phyloP scores from a whole-genome alignment of 164 flowering plant species.

The Taxillus chinensis region DNA sequence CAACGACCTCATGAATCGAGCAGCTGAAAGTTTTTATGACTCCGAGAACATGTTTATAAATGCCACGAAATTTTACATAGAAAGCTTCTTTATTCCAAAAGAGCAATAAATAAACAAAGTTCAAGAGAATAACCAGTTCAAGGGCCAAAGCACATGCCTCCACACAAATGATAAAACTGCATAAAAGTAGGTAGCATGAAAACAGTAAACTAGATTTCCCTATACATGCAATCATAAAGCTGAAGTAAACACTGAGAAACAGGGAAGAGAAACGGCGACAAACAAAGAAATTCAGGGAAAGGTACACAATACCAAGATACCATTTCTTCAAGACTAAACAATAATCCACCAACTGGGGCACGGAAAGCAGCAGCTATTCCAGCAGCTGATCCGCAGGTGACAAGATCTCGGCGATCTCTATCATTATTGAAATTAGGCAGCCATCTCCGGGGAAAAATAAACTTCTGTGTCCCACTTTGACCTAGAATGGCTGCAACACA shows the following conservation, averaged over 20 bases:
- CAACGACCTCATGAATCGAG: too few species aligned
- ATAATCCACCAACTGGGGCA: slow-evolving; percentile 92
- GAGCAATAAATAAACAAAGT: too few species aligned
- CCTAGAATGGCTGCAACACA: slow-evolving; percentile 70
- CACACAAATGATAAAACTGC: too few species aligned
- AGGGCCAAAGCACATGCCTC: too few species aligned
- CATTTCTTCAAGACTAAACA: slow-evolving; percentile 89
- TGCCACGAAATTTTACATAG: too few species aligned
- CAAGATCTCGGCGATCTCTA: slow-evolving; percentile 76
- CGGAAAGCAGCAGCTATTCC: slow-evolving; percentile 95
- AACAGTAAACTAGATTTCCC: neutral
- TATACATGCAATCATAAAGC: neutral
- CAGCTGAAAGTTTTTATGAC: too few species aligned
- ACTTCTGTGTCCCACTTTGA: slow-evolving; percentile 80
- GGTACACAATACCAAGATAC: slow-evolving; percentile 63
- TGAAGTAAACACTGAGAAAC: neutral
- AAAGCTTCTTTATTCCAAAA: too few species aligned
- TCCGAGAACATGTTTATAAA: too few species aligned
- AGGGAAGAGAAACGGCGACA: neutral
- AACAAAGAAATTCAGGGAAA: neutral
- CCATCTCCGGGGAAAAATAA: slow-evolving; percentile 73
- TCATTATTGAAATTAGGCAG: slow-evolving; percentile 80
- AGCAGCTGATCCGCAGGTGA: slow-evolving; percentile 90
- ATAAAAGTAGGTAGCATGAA: neutral
- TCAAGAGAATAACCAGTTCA: too few species aligned